phyloP scores from a whole-genome alignment of 2,329 filamentous ascomycete genomes.

The Chrysosphaeria jannelii region DNA sequence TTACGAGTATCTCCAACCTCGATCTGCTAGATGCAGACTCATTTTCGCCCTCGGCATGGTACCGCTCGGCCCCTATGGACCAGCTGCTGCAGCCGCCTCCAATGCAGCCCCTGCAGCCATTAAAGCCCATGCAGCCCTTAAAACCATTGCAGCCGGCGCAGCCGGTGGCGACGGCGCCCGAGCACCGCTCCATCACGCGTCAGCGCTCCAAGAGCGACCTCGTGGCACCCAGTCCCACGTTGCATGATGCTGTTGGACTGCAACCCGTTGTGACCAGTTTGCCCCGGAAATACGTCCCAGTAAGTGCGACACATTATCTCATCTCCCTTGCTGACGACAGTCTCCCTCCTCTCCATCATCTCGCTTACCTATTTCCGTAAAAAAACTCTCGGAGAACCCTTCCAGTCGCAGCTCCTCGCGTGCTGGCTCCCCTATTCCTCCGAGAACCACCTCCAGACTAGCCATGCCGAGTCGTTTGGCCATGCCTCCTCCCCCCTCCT shows the following conservation, averaged over 20 bases:
- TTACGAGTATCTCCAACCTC: conserved; percentile 17
- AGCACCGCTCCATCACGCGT: conserved; percentile 8
- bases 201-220: conserved; percentile 30
- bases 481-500: conserved; percentile 29
- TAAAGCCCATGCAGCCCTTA: too few species aligned
- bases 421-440: conserved; percentile 21
- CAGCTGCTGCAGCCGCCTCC: not conserved
- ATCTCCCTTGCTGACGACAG: conserved; percentile 1
- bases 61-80: conserved; percentile 13
- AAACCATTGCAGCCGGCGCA: too few species aligned
- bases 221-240: conserved; percentile 5
- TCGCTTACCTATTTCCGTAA: conserved; percentile 11
- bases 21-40: conserved; percentile 25
- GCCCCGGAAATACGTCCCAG: too few species aligned
- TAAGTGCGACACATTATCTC: not conserved
- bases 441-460: conserved; percentile 10
- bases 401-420: conserved; percentile 21
- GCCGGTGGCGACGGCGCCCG: too few species aligned
- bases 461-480: conserved; percentile 11
- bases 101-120: not conserved
- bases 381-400: conserved; percentile 13
- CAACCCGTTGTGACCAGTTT: too few species aligned
- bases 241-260: too few species aligned
- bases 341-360: conserved; percentile 9
- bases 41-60: conserved; percentile 36